phyloP scores from a whole-genome alignment of 176 grass and related monocot species.

The Oryza officinalis region DNA sequence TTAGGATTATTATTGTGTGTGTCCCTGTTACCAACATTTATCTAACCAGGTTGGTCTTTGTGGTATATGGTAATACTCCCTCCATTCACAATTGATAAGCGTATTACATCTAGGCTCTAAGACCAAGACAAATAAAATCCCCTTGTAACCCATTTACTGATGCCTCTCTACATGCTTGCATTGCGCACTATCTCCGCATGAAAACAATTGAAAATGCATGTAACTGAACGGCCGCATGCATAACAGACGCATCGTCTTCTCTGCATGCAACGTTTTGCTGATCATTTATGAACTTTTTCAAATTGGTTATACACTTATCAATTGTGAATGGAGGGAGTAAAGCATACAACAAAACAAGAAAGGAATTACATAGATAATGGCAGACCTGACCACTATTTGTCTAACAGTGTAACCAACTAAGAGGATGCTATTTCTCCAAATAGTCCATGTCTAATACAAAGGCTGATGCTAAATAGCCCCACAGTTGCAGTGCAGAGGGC shows the following conservation, averaged over 20 bases:
- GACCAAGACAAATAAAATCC: too few relatives aligned
- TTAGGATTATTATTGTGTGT: not conserved
- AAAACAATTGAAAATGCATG: too few relatives aligned
- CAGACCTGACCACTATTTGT: not conserved
- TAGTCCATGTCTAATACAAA: constrained; percentile 15
- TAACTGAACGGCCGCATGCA: too few relatives aligned
- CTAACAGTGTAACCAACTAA: constrained; percentile 22
- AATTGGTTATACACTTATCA: too few relatives aligned
- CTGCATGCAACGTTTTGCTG: too few relatives aligned
- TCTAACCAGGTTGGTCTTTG: not conserved
- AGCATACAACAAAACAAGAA: not conserved
- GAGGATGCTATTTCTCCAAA: not conserved
- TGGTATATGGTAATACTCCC: not conserved
- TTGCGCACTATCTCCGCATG: too few relatives aligned
- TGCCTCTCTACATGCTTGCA: too few relatives aligned
- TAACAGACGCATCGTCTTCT: too few relatives aligned
- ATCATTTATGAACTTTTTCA: too few relatives aligned
- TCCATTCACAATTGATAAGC: too few relatives aligned
- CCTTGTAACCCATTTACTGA: too few relatives aligned
- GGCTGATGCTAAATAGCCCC: not conserved
- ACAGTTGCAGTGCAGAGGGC: not conserved
- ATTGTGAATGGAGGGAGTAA: not conserved
- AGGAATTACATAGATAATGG: constrained; percentile 4
- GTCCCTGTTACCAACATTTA: not conserved
- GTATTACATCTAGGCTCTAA: too few relatives aligned